Evolutionary conservation across 306 rosid genomes (phyloP).

Genomic region (Senna siamea): DNA sequence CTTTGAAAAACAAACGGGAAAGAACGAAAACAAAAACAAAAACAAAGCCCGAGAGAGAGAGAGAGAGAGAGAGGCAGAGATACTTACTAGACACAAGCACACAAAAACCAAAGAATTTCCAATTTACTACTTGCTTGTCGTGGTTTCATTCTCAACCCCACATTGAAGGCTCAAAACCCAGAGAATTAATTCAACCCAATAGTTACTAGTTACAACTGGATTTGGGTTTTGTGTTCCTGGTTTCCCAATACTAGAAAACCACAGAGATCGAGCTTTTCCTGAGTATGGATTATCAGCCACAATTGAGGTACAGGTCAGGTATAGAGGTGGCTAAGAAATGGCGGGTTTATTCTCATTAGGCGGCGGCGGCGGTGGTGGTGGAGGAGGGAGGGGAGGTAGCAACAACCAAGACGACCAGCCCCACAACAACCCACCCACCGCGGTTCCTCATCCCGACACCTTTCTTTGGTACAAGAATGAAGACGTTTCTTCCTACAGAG

Average conservation of each 20-base stretch:
- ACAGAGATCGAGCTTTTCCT: constrained; percentile 41
- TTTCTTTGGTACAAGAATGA: constrained; percentile 69
- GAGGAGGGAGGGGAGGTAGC: constrained; percentile 39
- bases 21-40: too few relatives aligned
- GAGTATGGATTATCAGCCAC: constrained; percentile 79
- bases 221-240: constrained; percentile 24
- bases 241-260: constrained; percentile 2
- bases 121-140: constrained; percentile 3
- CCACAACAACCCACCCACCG: constrained; percentile 40
- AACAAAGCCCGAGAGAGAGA: too few relatives aligned
- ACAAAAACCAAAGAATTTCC: constrained; percentile 23
- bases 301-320: constrained; percentile 51
- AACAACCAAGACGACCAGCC: constrained; percentile 34
- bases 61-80: neutral
- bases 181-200: too few relatives aligned
- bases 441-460: constrained; percentile 53
- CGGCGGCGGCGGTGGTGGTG: constrained; percentile 44
- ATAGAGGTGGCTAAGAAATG: constrained; percentile 49
- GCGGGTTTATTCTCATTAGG: constrained; percentile 94
- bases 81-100: neutral
- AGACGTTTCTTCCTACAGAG: constrained; percentile 55
- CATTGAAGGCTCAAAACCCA: too few relatives aligned
- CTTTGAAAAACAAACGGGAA: too few relatives aligned
- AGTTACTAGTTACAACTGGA: neutral
- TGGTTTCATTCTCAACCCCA: neutral